Evolutionary conservation across 2,329 filamentous ascomycete genomes (phyloP), one percentile per base, ranked within the genome.

Genomic region (Sclerotinia spermophila): DNA sequence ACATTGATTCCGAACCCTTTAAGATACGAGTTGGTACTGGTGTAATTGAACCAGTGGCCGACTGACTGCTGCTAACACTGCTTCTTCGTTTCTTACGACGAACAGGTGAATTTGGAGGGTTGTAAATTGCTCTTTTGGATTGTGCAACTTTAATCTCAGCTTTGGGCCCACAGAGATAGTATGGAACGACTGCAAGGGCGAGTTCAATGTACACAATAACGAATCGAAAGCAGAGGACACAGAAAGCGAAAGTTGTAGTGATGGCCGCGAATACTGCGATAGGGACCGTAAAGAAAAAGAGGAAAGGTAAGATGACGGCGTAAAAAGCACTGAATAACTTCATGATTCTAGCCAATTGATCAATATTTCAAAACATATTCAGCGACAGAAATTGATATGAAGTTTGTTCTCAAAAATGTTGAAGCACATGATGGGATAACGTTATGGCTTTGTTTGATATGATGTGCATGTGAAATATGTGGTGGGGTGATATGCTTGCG

Each of bases 141-240:
- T 58, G 44, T 8, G 61, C 38, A 27, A 69, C 45, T 53, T 33
- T 69, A 10, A 17, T 51, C 38, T 33, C 59, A 35, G 55, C 27
- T 59, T 65, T 68, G 3, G 69, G n/a, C 8, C 77, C 76, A 24
- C 77, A 68, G 82, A 91, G 79, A 72, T 86, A 86, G 67, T 86
- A 85, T 8, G 86, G 84, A 2, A 90, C 77, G 5, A 90, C 81
- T 11, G 86, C 86, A 30, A 87, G 79, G 58, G 83, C 85, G 67
- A 92, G 82, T 76, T 91, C 88, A 72, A 90, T 80, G 77, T 91
- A 91, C 70, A 91, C 85, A 67, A 90, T 77, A 60, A 86, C 81
- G 35, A 89, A 85, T 35, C 89, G 85, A 73, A 90, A 80, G 76
- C 87, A 84, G 64, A 92, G 84, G 48, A 90, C 82, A 51, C 85